Conservation (phyloP, 331 rosid genomes). For the Saraca asoca region DNA sequence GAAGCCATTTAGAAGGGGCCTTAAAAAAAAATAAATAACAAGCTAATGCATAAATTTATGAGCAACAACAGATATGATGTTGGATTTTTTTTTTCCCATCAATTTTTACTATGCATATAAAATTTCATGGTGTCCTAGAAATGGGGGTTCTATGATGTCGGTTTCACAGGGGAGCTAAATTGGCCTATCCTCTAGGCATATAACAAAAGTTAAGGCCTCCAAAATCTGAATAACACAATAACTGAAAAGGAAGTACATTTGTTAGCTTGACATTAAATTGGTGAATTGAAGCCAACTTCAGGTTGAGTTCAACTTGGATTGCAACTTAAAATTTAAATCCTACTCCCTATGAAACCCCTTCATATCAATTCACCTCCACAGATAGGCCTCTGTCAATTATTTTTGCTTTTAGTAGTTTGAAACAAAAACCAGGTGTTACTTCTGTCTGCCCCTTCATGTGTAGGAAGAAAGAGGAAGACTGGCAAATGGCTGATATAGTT, state of each 20-base stretch:
- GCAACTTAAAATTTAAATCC: slow-evolving; percentile 2
- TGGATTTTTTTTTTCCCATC: slow-evolving; percentile 14
- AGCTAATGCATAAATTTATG: slow-evolving; percentile 4
- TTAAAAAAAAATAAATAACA: slow-evolving; percentile 8
- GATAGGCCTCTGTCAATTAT: slow-evolving; percentile 1
- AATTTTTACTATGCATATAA: slow-evolving; percentile 14
- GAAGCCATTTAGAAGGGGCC: slow-evolving; percentile 5
- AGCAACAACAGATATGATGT: slow-evolving; percentile 24
- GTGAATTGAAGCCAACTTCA: no score
- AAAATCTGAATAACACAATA: slow-evolving; percentile 2
- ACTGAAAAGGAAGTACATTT: background rate
- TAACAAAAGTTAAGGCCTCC: slow-evolving; percentile 14
- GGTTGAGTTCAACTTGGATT: no score
- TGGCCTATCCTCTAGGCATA: background rate
- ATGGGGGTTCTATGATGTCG: slow-evolving; percentile 7
- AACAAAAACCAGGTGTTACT: slow-evolving; percentile 17
- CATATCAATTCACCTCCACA: no score
- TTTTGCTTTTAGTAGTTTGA: slow-evolving; percentile 21
- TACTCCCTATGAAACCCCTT: slow-evolving; percentile 5
- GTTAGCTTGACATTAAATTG: background rate
- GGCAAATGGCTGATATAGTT: slow-evolving; percentile 81
- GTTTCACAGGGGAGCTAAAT: slow-evolving; percentile 18
- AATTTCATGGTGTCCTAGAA: slow-evolving; percentile 11
- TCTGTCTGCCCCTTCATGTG: slow-evolving; percentile 18
- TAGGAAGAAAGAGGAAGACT: slow-evolving; percentile 78